A percentile compares a stretch with the other conserved stretches of the same genome.
Evolutionary conservation across 768 basidiomycete genomes (phyloP).

Genomic region (Pseudohyphozyma bogoriensis): DNA sequence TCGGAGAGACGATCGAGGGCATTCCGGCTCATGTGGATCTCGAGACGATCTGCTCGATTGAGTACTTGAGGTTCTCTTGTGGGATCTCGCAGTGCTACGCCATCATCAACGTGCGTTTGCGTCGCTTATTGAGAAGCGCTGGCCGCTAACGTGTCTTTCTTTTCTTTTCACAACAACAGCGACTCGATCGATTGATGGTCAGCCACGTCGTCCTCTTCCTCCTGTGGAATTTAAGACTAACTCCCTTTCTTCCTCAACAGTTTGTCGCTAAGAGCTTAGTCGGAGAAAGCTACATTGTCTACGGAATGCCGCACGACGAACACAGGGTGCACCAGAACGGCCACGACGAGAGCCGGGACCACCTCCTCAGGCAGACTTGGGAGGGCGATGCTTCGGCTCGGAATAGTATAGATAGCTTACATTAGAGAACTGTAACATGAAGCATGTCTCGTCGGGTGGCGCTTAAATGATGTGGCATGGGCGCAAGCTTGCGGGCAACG

Average conservation of each 20-base stretch:
- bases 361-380: too few species aligned
- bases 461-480: too few species aligned
- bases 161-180: too few species aligned
- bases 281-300: constrained; percentile 25
- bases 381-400: too few species aligned
- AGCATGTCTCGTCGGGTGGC: too few species aligned
- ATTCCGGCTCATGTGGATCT: constrained; percentile 25
- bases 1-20: constrained; percentile 19
- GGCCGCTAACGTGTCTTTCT: neutral
- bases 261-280: constrained; percentile 27
- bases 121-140: neutral
- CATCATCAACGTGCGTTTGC: constrained; percentile 23
- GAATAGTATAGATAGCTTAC: too few species aligned
- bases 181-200: constrained; percentile 26
- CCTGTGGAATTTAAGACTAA: neutral
- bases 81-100: constrained; percentile 26
- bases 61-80: constrained; percentile 29
- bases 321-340: too few species aligned
- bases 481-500: too few species aligned
- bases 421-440: too few species aligned
- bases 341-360: too few species aligned
- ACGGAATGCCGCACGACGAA: constrained; percentile 13
- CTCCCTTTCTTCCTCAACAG: neutral
- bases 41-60: constrained; percentile 26
- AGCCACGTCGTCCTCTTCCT: neutral